Percentiles rank a stretch among this genome's conserved stretches.
Evolutionary conservation across 495 filamentous ascomycete species (phyloP).

Genomic region (Clavariopsis aquatica): DNA sequence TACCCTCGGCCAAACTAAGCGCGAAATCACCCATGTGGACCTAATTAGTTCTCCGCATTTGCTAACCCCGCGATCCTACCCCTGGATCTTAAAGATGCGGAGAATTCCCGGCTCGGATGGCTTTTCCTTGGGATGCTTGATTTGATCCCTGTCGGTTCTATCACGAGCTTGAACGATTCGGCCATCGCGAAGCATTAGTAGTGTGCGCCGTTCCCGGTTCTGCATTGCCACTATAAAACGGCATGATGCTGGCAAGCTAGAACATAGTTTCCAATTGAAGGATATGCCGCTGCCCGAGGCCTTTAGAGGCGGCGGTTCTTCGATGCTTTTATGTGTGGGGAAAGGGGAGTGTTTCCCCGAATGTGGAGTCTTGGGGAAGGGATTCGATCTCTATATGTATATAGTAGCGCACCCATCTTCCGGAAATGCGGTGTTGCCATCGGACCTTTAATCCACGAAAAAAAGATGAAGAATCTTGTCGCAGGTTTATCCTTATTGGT

Average conservation of each 20-base stretch:
- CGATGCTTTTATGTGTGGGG: not conserved
- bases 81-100: conserved; percentile 3
- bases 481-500: conserved; percentile 15
- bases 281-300: not conserved
- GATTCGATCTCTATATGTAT: no score
- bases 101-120: conserved; percentile 13
- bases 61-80: conserved; percentile 11
- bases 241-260: not conserved
- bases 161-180: conserved; percentile 9
- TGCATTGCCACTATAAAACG: not conserved
- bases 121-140: conserved; percentile 7
- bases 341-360: not conserved
- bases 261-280: not conserved
- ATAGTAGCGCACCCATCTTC: no score
- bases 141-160: not conserved
- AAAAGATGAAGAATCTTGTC: conserved; percentile 13
- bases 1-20: conserved; percentile 5
- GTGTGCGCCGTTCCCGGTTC: conserved; percentile 8
- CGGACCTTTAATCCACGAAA: not conserved
- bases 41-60: conserved; percentile 6
- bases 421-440: no score
- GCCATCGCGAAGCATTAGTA: conserved; percentile 9
- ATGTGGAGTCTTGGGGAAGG: not conserved
- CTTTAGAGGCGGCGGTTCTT: not conserved
- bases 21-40: conserved; percentile 4